Conservation (phyloP, 73 alveolate species). For the Paraurostyla sp. region DNA sequence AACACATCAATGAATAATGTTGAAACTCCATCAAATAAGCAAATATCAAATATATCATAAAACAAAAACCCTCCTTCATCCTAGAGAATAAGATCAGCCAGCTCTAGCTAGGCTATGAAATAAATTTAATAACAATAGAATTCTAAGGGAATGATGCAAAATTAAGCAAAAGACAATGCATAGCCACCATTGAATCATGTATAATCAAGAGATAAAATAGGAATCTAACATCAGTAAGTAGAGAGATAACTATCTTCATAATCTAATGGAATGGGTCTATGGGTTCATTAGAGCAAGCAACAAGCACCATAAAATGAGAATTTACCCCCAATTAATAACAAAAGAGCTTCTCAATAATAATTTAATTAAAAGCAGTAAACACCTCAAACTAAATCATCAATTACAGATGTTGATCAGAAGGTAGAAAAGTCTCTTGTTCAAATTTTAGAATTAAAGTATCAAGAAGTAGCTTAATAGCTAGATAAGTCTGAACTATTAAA, state of each 20-base stretch:
- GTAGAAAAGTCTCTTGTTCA: conserved; percentile 29
- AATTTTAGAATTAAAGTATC: conserved; percentile 48
- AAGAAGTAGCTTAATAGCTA: conserved; percentile 16
- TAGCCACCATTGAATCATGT: not conserved
- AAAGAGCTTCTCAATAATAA: conserved; percentile 30
- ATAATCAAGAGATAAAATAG: conserved; percentile 19
- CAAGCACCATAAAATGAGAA: conserved; percentile 33
- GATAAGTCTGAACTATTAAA: conserved; percentile 35
- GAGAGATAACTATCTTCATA: conserved; percentile 35
- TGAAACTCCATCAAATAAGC: not conserved
- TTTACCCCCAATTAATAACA: conserved; percentile 56
- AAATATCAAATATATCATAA: not conserved
- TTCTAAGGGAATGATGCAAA: conserved; percentile 35
- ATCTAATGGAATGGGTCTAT: conserved; percentile 49
- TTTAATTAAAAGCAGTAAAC: conserved; percentile 7
- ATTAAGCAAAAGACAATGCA: not conserved
- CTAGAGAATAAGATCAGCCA: conserved; percentile 21
- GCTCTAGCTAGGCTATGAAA: conserved; percentile 6
- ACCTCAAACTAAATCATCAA: not conserved
- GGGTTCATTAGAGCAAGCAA: conserved; percentile 35
- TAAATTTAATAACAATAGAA: not conserved
- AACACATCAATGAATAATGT: conserved; percentile 13
- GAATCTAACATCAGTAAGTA: not conserved
- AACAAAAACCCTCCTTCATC: not conserved
- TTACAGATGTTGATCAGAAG: conserved; percentile 39